Conservation (phyloP, 768 basidiomycete species). For the Tylopilus vinaceipallidus region DNA sequence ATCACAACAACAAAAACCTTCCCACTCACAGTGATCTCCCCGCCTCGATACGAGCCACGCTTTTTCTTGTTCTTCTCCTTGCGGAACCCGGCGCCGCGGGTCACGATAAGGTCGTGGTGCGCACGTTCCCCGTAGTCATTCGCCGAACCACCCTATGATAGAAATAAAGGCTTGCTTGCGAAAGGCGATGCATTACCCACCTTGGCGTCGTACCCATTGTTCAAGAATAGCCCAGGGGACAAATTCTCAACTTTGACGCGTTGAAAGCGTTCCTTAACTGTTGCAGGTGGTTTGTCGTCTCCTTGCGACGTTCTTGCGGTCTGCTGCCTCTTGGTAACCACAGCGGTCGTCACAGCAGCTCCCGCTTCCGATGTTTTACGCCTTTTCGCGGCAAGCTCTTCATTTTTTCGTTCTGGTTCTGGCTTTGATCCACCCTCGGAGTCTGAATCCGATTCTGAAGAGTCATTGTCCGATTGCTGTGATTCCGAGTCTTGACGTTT, state of each 20-base stretch:
- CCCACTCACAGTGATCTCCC: conserved; percentile 83
- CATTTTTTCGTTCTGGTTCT: conserved; percentile 20
- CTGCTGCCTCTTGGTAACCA: conserved; percentile 21
- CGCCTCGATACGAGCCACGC: conserved; percentile 88
- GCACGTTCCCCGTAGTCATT: conserved; percentile 91
- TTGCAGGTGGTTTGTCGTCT: conserved; percentile 30
- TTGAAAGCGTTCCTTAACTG: conserved; percentile 69
- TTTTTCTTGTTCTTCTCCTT: conserved; percentile 99
- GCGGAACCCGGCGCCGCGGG: conserved; percentile 90
- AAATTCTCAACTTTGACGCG: conserved; percentile 70
- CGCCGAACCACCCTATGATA: conserved; percentile 50
- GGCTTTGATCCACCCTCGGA: conserved; percentile 17
- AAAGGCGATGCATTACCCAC: conserved; percentile 39
- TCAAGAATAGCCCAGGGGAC: conserved; percentile 35
- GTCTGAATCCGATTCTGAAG: conserved; percentile 11
- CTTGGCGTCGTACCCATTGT: conserved; percentile 82
- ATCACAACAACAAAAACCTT: not conserved
- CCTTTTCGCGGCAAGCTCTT: conserved; percentile 51
- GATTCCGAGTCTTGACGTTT: too few relatives aligned
- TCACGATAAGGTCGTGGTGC: conserved; percentile 84
- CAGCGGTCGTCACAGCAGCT: conserved; percentile 46
- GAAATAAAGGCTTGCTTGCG: not conserved
- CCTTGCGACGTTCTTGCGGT: not conserved
- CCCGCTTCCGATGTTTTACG: conserved; percentile 54
- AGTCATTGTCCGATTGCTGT: too few relatives aligned